Evolutionary conservation across 2,329 filamentous ascomycete species (phyloP).

Genomic region (Chaetomiaceae sp.): DNA sequence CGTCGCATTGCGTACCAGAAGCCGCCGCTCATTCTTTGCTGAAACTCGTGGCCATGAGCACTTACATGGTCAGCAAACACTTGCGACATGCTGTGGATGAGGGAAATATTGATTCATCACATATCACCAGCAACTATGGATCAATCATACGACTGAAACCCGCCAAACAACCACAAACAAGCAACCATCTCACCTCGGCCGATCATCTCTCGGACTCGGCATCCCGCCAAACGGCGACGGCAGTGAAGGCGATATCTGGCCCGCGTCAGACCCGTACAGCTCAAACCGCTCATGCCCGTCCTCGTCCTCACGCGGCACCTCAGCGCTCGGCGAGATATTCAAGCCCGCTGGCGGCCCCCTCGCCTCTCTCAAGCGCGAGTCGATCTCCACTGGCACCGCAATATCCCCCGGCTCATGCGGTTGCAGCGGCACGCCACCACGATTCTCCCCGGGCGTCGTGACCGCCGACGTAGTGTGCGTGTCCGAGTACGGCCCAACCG

Average conservation of each 20-base stretch:
- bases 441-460: constrained; percentile 26
- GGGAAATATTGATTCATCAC: too few species aligned
- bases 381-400: constrained; percentile 49
- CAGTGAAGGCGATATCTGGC: constrained; percentile 10
- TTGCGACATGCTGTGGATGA: too few species aligned
- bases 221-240: background rate
- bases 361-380: constrained; percentile 26
- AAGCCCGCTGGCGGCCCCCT: background rate
- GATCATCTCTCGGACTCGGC: constrained; percentile 6
- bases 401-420: constrained; percentile 47
- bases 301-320: background rate
- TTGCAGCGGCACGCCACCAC: constrained; percentile 34
- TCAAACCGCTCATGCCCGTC: constrained; percentile 33
- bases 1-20: too few species aligned
- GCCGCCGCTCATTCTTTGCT: too few species aligned
- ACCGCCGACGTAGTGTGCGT: constrained; percentile 21
- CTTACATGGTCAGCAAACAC: too few species aligned
- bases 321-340: background rate
- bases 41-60: too few species aligned
- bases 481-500: constrained; percentile 42
- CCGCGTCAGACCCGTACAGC: constrained; percentile 36
- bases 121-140: too few species aligned
- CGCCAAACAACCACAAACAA: too few species aligned
- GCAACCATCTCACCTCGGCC: background rate
- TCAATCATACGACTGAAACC: too few species aligned